phyloP scores from a whole-genome alignment of 2,329 filamentous ascomycete species.

The Monosporascus ibericus region DNA sequence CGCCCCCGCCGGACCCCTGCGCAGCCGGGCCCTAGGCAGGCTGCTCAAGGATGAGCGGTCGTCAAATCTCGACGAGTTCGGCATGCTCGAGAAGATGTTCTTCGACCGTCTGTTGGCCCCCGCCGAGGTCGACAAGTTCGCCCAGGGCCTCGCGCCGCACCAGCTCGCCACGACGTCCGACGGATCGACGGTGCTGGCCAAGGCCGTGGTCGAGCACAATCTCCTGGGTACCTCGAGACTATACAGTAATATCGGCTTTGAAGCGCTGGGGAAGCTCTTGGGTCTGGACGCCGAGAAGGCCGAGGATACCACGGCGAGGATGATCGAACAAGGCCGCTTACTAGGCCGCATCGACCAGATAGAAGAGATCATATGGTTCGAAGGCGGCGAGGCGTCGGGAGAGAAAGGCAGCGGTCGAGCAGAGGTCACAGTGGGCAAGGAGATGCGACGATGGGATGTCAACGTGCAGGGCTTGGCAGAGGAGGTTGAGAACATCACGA shows the following conservation, averaged over 20 bases:
- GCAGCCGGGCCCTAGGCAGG: constrained; percentile 72
- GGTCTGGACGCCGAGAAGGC: constrained; percentile 75
- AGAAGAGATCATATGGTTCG: constrained; percentile 80
- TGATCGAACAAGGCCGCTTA: constrained; percentile 92
- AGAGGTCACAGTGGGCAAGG: constrained; percentile 56
- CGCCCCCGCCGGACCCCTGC: constrained; percentile 80
- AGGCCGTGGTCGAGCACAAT: constrained; percentile 94
- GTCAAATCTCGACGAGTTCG: constrained; percentile 67
- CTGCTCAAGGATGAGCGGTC: constrained; percentile 92
- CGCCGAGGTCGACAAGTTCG: constrained; percentile 81
- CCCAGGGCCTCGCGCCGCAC: constrained; percentile 72
- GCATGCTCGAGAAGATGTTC: constrained; percentile 96
- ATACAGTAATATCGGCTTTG: constrained; percentile 71
- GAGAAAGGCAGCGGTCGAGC: constrained; percentile 63
- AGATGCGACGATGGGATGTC: constrained; percentile 80
- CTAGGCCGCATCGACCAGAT: constrained; percentile 93
- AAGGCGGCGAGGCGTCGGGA: constrained; percentile 63
- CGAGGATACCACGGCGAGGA: constrained; percentile 84
- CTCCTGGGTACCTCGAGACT: constrained; percentile 76
- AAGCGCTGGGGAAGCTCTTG: constrained; percentile 69
- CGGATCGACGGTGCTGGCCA: constrained; percentile 86
- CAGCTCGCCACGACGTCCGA: constrained; percentile 87
- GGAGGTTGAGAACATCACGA: constrained; percentile 82
- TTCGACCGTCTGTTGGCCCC: constrained; percentile 77
- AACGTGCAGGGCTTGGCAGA: constrained; percentile 84